Evolutionary conservation across 176 grass and related monocot genomes (phyloP), one percentile per base, ranked within the genome.

Genomic region (Oryza meridionalis): DNA sequence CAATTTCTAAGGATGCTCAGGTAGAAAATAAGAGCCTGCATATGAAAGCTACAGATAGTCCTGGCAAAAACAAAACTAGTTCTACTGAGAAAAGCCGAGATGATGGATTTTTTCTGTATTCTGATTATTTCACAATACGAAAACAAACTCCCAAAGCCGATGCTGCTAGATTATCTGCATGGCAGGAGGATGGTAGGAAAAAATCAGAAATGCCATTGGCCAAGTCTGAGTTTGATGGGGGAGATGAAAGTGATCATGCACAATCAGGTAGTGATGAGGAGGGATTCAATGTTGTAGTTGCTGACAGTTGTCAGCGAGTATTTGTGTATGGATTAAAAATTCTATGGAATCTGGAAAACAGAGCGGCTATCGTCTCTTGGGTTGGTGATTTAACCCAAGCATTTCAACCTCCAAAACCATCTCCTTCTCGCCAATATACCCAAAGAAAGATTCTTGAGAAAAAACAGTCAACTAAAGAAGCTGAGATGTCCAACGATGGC

Each of bases 71-170:
- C 81, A 88, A 86, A 75, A 27, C 61, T 81, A 84, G 75, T 88
- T 80, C 86, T n/a, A 76, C 82, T 44, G 92, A 88, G 55, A 98
- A 92, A 90, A 84, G 4, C 65, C 72, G 55, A 76, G 91, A 95
- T 92, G 93, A 93, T 80, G 89, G 87, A 11, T 98, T 98, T 86
- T 72, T 98, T 92, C 90, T 98, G 63, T 87, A 85, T 70, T 90
- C 96, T 68, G 92, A 94, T 80, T 98, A 98, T 91, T 94, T 98
- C 75, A 95, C 96, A 42, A 91, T 95, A 85, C 90, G 96, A 77
- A 94, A 88, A 81, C 96, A 98, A 93, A 84, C 91, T 88, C 87
- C 96, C 22, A 98, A 98, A 73, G 96, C 93, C 13, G 96, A 98
- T 82, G 79, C 93, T 55, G 75, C 86, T 68, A 95, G 92, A 81